Percentiles rank a stretch among this genome's conserved stretches.
Evolutionary conservation across 2,329 filamentous ascomycete genomes (phyloP).

Genomic region (Diaporthe sp.): DNA sequence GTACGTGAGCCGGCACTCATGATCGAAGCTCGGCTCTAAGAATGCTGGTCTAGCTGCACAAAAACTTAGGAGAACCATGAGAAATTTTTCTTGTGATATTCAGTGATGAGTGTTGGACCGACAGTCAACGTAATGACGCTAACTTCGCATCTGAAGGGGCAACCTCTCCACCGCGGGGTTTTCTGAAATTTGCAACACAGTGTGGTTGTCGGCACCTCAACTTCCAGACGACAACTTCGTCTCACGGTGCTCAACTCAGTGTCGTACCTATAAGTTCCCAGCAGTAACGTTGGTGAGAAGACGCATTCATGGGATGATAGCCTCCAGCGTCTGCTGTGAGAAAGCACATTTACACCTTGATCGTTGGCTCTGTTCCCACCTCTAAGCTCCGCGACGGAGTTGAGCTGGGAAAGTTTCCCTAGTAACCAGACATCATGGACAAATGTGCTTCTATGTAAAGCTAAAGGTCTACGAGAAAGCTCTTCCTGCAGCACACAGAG

Average conservation of each 20-base stretch:
- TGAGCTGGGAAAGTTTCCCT: neutral
- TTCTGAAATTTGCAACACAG: neutral
- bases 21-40: neutral
- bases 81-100: neutral
- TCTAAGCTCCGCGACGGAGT: neutral
- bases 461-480: neutral
- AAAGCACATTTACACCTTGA: neutral
- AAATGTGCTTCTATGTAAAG: neutral
- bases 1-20: neutral
- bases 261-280: neutral
- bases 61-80: neutral
- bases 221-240: conserved; percentile 4
- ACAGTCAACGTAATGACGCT: neutral
- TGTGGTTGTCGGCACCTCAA: neutral
- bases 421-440: too few relatives aligned
- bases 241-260: neutral
- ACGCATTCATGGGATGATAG: neutral
- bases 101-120: neutral
- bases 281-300: neutral
- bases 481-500: neutral
- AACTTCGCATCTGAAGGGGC: neutral
- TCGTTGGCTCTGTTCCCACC: neutral
- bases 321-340: neutral
- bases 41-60: neutral
- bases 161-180: neutral